These are phyloP conservation scores for Trifolium dubium DNA, from an alignment of 306 rosid species.

Conservation along the genomic window DNA sequence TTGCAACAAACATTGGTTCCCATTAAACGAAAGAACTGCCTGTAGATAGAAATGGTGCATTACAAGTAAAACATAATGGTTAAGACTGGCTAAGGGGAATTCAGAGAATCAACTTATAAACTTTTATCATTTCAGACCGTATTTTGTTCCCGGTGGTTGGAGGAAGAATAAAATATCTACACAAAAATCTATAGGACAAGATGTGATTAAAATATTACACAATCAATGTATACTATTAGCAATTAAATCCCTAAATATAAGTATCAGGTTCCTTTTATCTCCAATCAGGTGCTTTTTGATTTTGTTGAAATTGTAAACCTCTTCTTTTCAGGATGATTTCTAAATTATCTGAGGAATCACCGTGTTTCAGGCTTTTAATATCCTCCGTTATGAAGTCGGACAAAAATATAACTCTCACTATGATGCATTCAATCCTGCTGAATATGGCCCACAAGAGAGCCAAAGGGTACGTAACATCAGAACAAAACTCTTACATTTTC, in stretches of 20 bases:
- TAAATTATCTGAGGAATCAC: constrained; percentile 52
- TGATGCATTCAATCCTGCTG: constrained; percentile 63
- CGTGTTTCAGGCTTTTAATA: constrained; percentile 84
- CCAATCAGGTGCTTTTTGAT: constrained; percentile 27
- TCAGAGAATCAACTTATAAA: not conserved
- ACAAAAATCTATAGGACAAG: not conserved
- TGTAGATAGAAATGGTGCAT: not conserved
- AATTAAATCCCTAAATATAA: not conserved
- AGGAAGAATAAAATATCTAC: not conserved
- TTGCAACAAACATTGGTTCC: not conserved
- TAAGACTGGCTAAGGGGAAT: not conserved
- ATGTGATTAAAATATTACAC: not conserved
- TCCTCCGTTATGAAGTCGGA: constrained; percentile 82
- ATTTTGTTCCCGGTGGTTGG: not conserved
- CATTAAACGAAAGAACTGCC: not conserved
- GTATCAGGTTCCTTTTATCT: not conserved
- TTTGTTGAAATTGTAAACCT: constrained; percentile 51
- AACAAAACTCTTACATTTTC: constrained; percentile 23
- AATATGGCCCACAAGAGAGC: constrained; percentile 76
- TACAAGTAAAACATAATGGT: not conserved
- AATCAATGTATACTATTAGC: not conserved
- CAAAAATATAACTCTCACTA: constrained; percentile 83
- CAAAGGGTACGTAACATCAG: constrained; percentile 64
- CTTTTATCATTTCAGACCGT: not conserved
- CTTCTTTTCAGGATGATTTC: constrained; percentile 53